phyloP scores from a whole-genome alignment of 2,329 filamentous ascomycete species.

The Sclerotinia glacialis region DNA sequence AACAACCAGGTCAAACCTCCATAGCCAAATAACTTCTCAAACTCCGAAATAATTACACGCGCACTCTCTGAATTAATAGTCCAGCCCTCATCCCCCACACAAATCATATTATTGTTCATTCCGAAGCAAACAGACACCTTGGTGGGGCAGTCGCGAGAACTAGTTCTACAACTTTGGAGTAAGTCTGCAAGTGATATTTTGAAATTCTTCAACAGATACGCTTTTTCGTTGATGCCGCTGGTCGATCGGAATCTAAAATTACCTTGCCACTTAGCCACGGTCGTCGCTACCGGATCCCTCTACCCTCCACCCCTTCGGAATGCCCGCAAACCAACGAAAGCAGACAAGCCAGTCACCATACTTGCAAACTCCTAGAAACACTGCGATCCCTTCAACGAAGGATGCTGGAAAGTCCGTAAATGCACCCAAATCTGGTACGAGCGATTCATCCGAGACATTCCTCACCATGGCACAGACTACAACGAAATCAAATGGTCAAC shows the following conservation, averaged over 20 bases:
- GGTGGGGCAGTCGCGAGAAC: slow-evolving; percentile 36
- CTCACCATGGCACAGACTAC: slow-evolving; percentile 43
- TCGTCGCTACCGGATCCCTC: slow-evolving; percentile 17
- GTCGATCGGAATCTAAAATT: slow-evolving; percentile 17
- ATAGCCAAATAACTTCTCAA: slow-evolving; percentile 14
- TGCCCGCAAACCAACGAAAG: slow-evolving; percentile 54
- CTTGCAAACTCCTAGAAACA: slow-evolving; percentile 51
- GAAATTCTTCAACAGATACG: background rate
- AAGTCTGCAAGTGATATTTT: slow-evolving; percentile 14
- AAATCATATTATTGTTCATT: slow-evolving; percentile 22
- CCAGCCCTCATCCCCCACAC: slow-evolving; percentile 10
- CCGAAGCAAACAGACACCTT: slow-evolving; percentile 33
- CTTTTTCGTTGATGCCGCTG: slow-evolving; percentile 8
- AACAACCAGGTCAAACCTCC: slow-evolving; percentile 2
- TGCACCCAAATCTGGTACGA: slow-evolving; percentile 50
- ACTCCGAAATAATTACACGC: slow-evolving; percentile 4
- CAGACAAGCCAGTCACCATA: slow-evolving; percentile 49
- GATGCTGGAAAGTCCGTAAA: slow-evolving; percentile 69
- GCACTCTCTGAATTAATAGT: slow-evolving; percentile 9
- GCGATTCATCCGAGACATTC: slow-evolving; percentile 54
- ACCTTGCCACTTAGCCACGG: slow-evolving; percentile 3
- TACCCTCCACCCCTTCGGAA: slow-evolving; percentile 36
- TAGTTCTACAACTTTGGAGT: slow-evolving; percentile 20
- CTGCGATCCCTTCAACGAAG: slow-evolving; percentile 64
- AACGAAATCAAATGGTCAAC: slow-evolving; percentile 37